Evolutionary conservation across 495 filamentous ascomycete genomes (phyloP).

Genomic region (Tirmania nivea): DNA sequence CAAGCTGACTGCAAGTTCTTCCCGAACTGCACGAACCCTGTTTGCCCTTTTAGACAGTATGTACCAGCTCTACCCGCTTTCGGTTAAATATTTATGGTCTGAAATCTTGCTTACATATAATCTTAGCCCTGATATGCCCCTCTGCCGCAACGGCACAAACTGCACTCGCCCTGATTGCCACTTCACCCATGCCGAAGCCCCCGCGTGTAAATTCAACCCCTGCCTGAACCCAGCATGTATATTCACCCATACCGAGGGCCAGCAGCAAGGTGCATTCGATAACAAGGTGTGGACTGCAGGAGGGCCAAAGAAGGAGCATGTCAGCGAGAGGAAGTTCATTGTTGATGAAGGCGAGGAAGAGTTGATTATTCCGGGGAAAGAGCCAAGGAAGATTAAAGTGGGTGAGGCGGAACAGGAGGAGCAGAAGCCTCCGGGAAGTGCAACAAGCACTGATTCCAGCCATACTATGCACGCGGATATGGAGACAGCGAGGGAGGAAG

Average conservation of each 20-base stretch:
- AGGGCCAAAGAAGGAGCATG: slow-evolving; percentile 34
- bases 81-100: not conserved
- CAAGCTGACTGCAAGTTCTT: slow-evolving; percentile 86
- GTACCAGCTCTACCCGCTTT: slow-evolving; percentile 1
- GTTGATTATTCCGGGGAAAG: slow-evolving; percentile 44
- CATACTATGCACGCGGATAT: not conserved
- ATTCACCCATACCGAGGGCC: slow-evolving; percentile 84
- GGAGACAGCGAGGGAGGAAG: not conserved
- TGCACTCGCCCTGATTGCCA: slow-evolving; percentile 69
- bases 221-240: slow-evolving; percentile 67
- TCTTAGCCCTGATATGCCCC: slow-evolving; percentile 37
- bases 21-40: slow-evolving; percentile 73
- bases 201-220: slow-evolving; percentile 69
- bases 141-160: slow-evolving; percentile 83
- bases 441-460: not conserved
- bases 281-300: slow-evolving; percentile 80
- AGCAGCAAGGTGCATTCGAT: slow-evolving; percentile 48
- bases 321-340: slow-evolving; percentile 86
- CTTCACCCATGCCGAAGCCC: slow-evolving; percentile 59
- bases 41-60: slow-evolving; percentile 65
- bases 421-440: not conserved
- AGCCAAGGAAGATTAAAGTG: not conserved
- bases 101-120: not conserved
- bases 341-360: slow-evolving; percentile 42
- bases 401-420: not conserved